phyloP scores from a whole-genome alignment of 176 grass and related monocot genomes.

The Elaeis guineensis region DNA sequence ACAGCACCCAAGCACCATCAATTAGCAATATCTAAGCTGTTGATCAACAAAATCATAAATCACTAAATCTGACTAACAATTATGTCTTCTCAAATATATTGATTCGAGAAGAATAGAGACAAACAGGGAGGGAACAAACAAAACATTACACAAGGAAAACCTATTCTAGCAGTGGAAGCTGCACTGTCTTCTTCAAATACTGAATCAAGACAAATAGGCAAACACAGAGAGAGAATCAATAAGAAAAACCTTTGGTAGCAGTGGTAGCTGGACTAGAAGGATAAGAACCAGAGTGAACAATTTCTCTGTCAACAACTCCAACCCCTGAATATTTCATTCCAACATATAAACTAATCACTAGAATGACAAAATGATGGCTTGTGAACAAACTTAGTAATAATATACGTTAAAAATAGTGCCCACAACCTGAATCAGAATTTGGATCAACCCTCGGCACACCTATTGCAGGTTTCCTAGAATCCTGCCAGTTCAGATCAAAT shows the following conservation, averaged over 20 bases:
- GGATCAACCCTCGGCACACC: slow-evolving; percentile 14
- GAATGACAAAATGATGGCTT: no score
- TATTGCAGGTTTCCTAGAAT: slow-evolving; percentile 12
- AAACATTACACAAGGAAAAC: no score
- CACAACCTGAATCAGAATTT: slow-evolving; percentile 29
- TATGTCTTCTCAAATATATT: no score
- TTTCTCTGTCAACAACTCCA: slow-evolving; percentile 17
- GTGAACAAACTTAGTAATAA: background rate
- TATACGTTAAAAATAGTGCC: slow-evolving; percentile 1
- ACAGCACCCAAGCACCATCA: background rate
- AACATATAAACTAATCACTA: no score
- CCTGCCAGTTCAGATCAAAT: slow-evolving; percentile 28
- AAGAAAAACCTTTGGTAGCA: slow-evolving; percentile 38
- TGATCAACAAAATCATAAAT: slow-evolving; percentile 3
- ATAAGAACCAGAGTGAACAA: slow-evolving; percentile 9
- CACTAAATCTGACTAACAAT: no score
- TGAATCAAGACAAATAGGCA: no score
- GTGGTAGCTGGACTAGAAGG: slow-evolving; percentile 32
- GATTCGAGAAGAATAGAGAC: no score
- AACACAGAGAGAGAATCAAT: no score
- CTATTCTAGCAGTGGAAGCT: no score
- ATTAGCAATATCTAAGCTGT: slow-evolving; percentile 3
- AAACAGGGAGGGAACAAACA: no score
- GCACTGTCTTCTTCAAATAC: no score
- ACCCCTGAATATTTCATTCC: no score